Percentiles rank a stretch among this genome's conserved stretches.
phyloP scores from a whole-genome alignment of 2,329 filamentous ascomycete species.

The Aspergillus novoparasiticus region DNA sequence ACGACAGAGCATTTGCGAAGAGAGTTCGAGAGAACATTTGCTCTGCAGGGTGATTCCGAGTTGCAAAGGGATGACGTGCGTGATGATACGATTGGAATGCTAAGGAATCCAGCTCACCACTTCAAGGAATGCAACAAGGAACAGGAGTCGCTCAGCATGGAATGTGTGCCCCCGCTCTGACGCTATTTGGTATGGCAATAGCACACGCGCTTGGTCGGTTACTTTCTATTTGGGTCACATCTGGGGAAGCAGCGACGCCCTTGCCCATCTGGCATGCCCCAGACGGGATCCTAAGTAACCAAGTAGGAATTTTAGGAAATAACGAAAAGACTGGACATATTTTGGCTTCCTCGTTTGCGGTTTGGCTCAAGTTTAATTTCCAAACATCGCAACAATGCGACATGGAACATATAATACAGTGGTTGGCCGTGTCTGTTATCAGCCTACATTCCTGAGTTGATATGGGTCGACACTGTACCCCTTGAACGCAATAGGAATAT shows the following conservation, averaged over 20 bases:
- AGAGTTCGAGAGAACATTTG: constrained; percentile 2
- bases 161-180: constrained; percentile 19
- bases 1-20: constrained; percentile 5
- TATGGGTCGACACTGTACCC: neutral
- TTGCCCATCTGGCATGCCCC: neutral
- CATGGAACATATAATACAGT: constrained; percentile 14
- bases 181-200: constrained; percentile 23
- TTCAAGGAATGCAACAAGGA: constrained; percentile 23
- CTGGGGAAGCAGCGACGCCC: neutral
- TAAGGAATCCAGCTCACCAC: constrained; percentile 16
- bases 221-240: neutral
- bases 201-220: constrained; percentile 1
- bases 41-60: constrained; percentile 1
- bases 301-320: neutral
- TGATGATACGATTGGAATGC: constrained; percentile 26
- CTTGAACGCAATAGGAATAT: constrained; percentile 5
- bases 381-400: neutral
- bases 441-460: constrained; percentile 21
- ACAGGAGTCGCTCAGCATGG: constrained; percentile 10
- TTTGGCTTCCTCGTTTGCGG: neutral
- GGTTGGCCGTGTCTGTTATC: constrained; percentile 13
- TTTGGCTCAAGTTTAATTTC: neutral
- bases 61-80: constrained; percentile 14
- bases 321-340: neutral
- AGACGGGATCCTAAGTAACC: neutral